These are phyloP conservation scores for Neurospora sp. DNA, from an alignment of 495 filamentous ascomycete genomes.

Conservation along the genomic window DNA sequence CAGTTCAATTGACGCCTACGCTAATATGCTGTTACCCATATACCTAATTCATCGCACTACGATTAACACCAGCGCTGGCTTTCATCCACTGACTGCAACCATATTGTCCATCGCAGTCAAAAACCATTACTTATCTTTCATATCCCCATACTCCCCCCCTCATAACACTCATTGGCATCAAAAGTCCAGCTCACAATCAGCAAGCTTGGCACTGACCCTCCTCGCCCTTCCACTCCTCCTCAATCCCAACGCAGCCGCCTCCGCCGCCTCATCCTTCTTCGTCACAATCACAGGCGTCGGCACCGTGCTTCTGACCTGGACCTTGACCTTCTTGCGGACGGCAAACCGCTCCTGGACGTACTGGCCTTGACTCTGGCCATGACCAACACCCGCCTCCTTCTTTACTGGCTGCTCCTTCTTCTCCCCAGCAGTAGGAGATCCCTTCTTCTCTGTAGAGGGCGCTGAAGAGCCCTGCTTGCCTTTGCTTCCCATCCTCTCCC, in stretches of 20 bases:
- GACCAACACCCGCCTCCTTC: not conserved
- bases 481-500: slow-evolving; percentile 3
- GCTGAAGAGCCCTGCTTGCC: not conserved
- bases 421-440: not conserved
- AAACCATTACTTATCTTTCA: not conserved
- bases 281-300: not conserved
- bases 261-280: not conserved
- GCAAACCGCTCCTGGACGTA: not conserved
- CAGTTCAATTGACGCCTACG: not conserved
- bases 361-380: not conserved
- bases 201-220: slow-evolving; percentile 17
- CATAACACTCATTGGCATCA: not conserved
- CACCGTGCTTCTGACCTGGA: not conserved
- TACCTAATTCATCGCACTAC: not conserved
- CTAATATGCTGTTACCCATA: not conserved
- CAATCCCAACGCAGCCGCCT: slow-evolving; percentile 4
- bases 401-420: not conserved
- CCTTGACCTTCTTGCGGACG: not conserved
- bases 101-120: not conserved
- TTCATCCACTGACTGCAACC: not conserved
- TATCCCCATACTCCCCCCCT: not conserved
- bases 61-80: not conserved
- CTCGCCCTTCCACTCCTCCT: slow-evolving; percentile 23
- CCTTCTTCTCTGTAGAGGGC: not conserved
- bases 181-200: not conserved